phyloP scores from a whole-genome alignment of 192 early-diverging fungal species.

The Dispira simplex region DNA sequence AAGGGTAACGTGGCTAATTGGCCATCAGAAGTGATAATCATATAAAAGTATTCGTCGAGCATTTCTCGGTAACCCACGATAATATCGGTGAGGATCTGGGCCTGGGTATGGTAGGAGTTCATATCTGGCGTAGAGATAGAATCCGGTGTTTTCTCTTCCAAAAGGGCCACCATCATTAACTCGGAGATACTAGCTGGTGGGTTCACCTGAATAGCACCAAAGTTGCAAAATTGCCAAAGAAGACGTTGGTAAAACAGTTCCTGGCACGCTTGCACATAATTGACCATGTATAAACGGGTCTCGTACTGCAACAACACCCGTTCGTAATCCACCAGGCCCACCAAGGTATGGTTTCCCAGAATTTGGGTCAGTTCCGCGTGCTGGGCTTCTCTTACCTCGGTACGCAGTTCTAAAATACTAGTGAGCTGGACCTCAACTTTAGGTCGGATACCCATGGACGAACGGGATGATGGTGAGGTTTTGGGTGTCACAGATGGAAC shows the following conservation, averaged over 20 bases:
- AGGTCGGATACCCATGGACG: no score
- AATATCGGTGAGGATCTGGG: conserved; percentile 9
- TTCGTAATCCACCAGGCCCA: conserved; percentile 71
- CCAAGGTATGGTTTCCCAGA: conserved; percentile 70
- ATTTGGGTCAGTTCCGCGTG: conserved; percentile 54
- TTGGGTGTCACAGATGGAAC: no score
- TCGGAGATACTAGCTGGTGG: conserved; percentile 48
- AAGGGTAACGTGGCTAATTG: conserved; percentile 56
- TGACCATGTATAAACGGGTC: conserved; percentile 68
- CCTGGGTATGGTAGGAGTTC: background rate
- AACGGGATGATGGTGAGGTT: no score
- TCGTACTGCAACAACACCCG: conserved; percentile 78
- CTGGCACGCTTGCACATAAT: conserved; percentile 61
- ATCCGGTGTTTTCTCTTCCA: conserved; percentile 20
- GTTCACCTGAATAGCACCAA: conserved; percentile 55
- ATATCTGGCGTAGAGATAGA: background rate
- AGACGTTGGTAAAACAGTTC: conserved; percentile 83
- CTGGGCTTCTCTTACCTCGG: no score
- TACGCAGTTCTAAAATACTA: no score
- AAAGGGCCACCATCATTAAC: conserved; percentile 50
- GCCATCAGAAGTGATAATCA: conserved; percentile 48
- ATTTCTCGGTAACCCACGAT: conserved; percentile 47
- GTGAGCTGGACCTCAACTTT: no score
- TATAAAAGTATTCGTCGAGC: conserved; percentile 81
- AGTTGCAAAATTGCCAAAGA: conserved; percentile 75